These are phyloP conservation scores for Aspergillus panamensis DNA, from an alignment of 495 filamentous ascomycete genomes.

Conservation along the genomic window DNA sequence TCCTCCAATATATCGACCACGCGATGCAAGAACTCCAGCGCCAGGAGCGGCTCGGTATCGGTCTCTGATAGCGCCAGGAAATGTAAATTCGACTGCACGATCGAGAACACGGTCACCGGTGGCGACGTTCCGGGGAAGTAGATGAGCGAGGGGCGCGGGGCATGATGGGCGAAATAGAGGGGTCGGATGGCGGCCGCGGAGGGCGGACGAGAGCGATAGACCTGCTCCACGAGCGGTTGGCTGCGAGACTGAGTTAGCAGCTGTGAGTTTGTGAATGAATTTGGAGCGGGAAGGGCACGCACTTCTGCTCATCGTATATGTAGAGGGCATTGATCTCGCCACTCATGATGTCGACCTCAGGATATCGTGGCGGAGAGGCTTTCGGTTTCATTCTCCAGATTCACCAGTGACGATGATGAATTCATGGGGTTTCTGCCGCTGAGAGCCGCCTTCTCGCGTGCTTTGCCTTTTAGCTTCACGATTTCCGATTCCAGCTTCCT, in stretches of 20 bases:
- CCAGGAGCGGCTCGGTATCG: slow-evolving; percentile 90
- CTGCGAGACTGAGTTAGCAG: slow-evolving; percentile 34
- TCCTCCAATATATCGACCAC: slow-evolving; percentile 93
- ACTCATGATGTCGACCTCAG: slow-evolving; percentile 54
- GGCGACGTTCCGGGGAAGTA: slow-evolving; percentile 78
- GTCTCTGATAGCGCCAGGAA: slow-evolving; percentile 79
- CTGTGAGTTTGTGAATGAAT: neutral
- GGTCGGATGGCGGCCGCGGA: slow-evolving; percentile 72
- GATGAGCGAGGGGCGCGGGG: slow-evolving; percentile 80
- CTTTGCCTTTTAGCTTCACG: slow-evolving; percentile 17
- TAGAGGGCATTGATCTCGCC: slow-evolving; percentile 91
- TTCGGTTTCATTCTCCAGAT: neutral
- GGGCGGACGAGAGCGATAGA: slow-evolving; percentile 71
- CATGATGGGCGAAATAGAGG: slow-evolving; percentile 80
- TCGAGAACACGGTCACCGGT: slow-evolving; percentile 85
- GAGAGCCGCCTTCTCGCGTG: slow-evolving; percentile 29
- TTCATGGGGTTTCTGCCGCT: slow-evolving; percentile 37
- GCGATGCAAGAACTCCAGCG: slow-evolving; percentile 91
- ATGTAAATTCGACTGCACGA: slow-evolving; percentile 79
- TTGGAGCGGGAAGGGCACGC: slow-evolving; percentile 21
- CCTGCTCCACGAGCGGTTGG: slow-evolving; percentile 62
- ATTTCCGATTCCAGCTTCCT: no score
- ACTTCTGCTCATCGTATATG: slow-evolving; percentile 94
- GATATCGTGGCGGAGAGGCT: neutral
- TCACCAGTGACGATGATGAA: slow-evolving; percentile 15